Evolutionary conservation across 345 rosid species (phyloP), one percentile per base, ranked within the genome.

Genomic region (Pugionium dolabratum): DNA sequence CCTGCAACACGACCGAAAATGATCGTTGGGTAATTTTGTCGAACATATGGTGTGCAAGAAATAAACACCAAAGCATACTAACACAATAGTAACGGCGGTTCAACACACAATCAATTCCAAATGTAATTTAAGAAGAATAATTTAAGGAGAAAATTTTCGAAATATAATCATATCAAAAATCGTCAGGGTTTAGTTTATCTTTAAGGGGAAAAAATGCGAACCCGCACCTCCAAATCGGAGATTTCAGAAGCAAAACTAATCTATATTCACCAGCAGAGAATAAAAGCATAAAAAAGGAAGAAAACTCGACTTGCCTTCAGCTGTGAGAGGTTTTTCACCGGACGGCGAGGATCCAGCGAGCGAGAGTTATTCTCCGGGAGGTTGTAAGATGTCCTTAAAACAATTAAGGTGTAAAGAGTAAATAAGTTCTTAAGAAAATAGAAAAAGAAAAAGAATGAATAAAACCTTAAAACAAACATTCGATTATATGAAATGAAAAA

Each of bases 11-110:
- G 25, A 31, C 1, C 1, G 9, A 8, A 30, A 42, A 42, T 27
- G 18, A 42, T 59, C 71, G 57, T 18, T 72, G 66, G 1, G 66
- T 51, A 57, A 65, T 58, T 72, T 72, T 26, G 47, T 65, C 76
- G 26, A 72, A 35, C 61, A 72, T 9, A 2, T 72, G 39, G 34
- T 56, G 59, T 0, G 76, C 71, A 65, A 49, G 3, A 49, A 57
- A 32, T 11, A 71, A 71, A 62, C 50, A 37, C 36, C 48, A 45
- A 31, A 10, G 6, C 18, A 3, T 10, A 4, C 4, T 4, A 28
- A 27, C 6, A 7, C 0, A 9, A 1, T 0, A 2, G 1, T 26
- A 31, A 58, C 7, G 9, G 33, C 35, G n/a, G 33, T 49, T 3
- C 3, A 44, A 45, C 3, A n/a, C n/a, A 28, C 6, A 36, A 37